Evolutionary conservation across 805 yeast species (phyloP).

Genomic region (Starmerella bombi): DNA sequence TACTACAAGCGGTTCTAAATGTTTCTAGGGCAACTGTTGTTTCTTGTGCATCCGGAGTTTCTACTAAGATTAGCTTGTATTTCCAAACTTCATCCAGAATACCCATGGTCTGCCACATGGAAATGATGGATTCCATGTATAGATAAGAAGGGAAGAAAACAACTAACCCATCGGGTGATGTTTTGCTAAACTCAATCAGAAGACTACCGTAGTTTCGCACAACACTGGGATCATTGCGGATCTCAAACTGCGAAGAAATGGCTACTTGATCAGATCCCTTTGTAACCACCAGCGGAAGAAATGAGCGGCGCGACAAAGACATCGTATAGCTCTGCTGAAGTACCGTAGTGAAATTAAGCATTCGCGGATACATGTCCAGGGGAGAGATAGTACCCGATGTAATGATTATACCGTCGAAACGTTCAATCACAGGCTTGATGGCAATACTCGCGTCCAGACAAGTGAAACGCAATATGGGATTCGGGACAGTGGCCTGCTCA

Average conservation of each 20-base stretch:
- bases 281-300: conserved; percentile 89
- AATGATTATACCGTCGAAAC: conserved; percentile 81
- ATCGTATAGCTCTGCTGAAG: conserved; percentile 89
- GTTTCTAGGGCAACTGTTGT: conserved; percentile 92
- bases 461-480: conserved; percentile 83
- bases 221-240: conserved; percentile 93
- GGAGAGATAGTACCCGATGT: conserved; percentile 98
- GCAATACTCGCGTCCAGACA: conserved; percentile 97
- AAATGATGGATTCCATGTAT: conserved; percentile 94
- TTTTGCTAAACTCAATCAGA: conserved; percentile 80
- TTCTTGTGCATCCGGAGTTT: conserved; percentile 98
- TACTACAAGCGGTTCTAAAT: conserved; percentile 88
- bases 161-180: conserved; percentile 96
- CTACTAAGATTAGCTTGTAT: conserved; percentile 84
- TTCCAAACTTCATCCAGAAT: conserved; percentile 97
- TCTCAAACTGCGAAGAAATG: conserved; percentile 89
- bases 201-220: conserved; percentile 93
- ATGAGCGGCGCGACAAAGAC: conserved; percentile 86
- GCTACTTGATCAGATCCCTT: conserved; percentile 98
- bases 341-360: conserved; percentile 87
- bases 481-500: conserved; percentile 90
- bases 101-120: conserved; percentile 99
- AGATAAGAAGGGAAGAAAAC: conserved; percentile 94
- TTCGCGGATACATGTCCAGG: conserved; percentile 94
- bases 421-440: conserved; percentile 89